Percentiles rank a stretch among this genome's conserved stretches.
Conservation (phyloP, 768 basidiomycete genomes). For the Suillus tomentosus region DNA sequence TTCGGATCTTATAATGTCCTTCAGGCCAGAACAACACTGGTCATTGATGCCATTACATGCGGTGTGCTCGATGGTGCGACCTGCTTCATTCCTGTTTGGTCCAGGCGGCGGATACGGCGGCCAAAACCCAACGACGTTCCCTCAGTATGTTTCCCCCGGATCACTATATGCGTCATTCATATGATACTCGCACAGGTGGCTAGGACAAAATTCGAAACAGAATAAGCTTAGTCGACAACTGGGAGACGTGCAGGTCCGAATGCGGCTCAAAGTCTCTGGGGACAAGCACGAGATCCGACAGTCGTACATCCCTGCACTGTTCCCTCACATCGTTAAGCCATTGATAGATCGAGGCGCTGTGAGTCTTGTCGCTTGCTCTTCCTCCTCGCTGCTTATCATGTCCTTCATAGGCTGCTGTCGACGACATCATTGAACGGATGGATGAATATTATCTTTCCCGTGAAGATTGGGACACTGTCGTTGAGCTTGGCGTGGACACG, state of each 20-base stretch:
- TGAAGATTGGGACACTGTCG: conserved; percentile 96
- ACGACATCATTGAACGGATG: conserved; percentile 84
- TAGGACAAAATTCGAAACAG: conserved; percentile 97
- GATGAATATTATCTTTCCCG: conserved; percentile 92
- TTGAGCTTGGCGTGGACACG: conserved; percentile 89
- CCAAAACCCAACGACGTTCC: conserved; percentile 72
- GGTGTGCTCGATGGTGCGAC: conserved; percentile 84
- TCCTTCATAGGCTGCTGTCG: conserved; percentile 64
- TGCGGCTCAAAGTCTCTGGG: conserved; percentile 93
- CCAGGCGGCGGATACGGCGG: conserved; percentile 64
- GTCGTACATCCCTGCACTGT: conserved; percentile 88
- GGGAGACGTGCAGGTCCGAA: conserved; percentile 89
- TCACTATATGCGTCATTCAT: conserved; percentile 1
- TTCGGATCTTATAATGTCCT: neutral
- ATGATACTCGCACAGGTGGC: conserved; percentile 69
- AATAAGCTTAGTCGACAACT: conserved; percentile 78
- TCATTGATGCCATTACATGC: conserved; percentile 92
- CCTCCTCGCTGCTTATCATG: conserved; percentile 7
- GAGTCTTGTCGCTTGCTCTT: conserved; percentile 35
- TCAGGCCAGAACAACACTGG: conserved; percentile 94
- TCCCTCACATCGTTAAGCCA: conserved; percentile 77
- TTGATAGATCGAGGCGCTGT: conserved; percentile 75
- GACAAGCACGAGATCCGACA: conserved; percentile 89
- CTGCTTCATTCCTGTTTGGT: conserved; percentile 85
- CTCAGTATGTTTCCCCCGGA: conserved; percentile 58